Evolutionary conservation across 129 eudicot genomes (phyloP).

Genomic region (Saposhnikovia divaricata): DNA sequence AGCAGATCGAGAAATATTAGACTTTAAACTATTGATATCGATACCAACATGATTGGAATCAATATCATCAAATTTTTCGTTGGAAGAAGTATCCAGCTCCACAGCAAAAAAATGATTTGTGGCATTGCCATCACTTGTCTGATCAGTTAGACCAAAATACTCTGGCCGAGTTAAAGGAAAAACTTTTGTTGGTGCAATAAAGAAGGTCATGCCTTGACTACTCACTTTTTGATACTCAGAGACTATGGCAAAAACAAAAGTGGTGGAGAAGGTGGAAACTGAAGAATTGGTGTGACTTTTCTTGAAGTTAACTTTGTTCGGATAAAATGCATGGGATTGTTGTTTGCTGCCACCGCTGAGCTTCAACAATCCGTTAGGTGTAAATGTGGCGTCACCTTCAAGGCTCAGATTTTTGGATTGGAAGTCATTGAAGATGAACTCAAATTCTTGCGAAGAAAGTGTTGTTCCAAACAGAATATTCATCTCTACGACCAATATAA

Average conservation of each 20-base stretch:
- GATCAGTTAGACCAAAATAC: conserved; percentile 22
- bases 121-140: conserved; percentile 17
- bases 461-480: neutral
- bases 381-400: neutral
- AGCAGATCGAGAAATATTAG: conserved; percentile 13
- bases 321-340: neutral
- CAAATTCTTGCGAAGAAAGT: neutral
- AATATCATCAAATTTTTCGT: conserved; percentile 24
- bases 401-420: neutral
- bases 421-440: neutral
- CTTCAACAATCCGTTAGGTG: neutral
- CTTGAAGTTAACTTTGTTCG: neutral
- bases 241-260: neutral
- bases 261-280: neutral
- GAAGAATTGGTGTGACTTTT: neutral
- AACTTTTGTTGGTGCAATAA: conserved; percentile 6
- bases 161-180: conserved; percentile 8
- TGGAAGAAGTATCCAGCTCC: conserved; percentile 25
- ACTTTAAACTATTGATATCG: conserved; percentile 24
- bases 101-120: conserved; percentile 25
- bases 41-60: conserved; percentile 28
- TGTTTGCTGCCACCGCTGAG: neutral
- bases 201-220: neutral
- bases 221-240: neutral
- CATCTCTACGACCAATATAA: neutral